These are phyloP conservation scores for Lactarius vividus DNA, from an alignment of 768 basidiomycete genomes.

Conservation along the genomic window DNA sequence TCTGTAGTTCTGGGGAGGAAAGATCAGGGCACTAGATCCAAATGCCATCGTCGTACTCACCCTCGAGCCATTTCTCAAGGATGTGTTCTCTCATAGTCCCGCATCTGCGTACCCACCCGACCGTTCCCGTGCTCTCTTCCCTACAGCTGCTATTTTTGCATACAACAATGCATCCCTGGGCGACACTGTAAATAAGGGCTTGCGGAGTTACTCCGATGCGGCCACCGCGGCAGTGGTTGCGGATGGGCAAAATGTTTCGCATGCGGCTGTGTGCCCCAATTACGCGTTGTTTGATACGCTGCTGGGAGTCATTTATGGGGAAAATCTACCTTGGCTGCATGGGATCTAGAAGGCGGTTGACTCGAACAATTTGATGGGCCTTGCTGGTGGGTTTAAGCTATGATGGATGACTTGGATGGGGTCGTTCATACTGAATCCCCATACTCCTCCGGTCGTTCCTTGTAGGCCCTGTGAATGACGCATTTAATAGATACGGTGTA, in stretches of 20 bases:
- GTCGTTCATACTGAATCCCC: too few species aligned
- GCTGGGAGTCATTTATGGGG: not conserved
- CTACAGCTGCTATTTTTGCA: not conserved
- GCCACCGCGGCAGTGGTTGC: not conserved
- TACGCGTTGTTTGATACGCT: not conserved
- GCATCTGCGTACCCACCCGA: not conserved
- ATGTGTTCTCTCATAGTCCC: not conserved
- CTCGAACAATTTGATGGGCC: not conserved
- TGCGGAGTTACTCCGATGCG: not conserved
- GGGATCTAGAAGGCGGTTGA: not conserved
- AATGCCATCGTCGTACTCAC: not conserved
- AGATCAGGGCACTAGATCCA: not conserved
- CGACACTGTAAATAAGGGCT: not conserved
- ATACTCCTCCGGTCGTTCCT: too few species aligned
- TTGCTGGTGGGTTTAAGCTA: not conserved
- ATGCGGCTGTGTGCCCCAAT: not conserved
- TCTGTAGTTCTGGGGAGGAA: not conserved
- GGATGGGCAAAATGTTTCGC: not conserved
- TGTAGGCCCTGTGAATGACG: too few species aligned
- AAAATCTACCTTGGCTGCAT: not conserved
- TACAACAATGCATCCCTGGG: not conserved
- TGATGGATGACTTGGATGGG: not conserved
- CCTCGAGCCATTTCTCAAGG: not conserved
- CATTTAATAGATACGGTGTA: too few species aligned
- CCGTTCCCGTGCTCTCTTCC: not conserved